Evolutionary conservation across 169 alveolate genomes (phyloP).

Genomic region (Eimeria necatrix): DNA sequence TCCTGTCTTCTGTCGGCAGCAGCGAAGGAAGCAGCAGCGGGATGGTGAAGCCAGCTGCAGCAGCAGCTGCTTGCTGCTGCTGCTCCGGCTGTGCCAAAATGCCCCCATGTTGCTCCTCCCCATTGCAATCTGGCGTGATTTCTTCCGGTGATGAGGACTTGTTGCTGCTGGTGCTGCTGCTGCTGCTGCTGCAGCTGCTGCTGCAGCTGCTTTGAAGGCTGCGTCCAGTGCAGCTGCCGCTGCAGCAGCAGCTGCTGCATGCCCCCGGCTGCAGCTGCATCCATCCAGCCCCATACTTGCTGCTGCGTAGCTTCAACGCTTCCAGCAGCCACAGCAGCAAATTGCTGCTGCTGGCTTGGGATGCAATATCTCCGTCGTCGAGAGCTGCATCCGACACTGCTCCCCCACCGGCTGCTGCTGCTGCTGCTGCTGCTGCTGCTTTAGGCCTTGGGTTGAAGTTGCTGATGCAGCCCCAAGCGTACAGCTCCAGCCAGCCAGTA

Average conservation of each 20-base stretch:
- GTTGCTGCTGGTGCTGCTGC: conserved; percentile 21
- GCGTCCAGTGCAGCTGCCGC: conserved; percentile 21
- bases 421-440: conserved; percentile 46
- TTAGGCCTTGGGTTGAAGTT: conserved; percentile 41
- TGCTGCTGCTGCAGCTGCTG: not conserved
- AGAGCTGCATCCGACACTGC: conserved; percentile 8
- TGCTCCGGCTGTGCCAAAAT: not conserved
- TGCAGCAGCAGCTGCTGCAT: conserved; percentile 61
- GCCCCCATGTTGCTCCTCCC: not conserved
- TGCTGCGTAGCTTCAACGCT: conserved; percentile 61
- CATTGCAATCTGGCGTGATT: not conserved
- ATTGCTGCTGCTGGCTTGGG: conserved; percentile 63
- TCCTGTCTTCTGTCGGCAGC: conserved; percentile 35
- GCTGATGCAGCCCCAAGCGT: conserved; percentile 78
- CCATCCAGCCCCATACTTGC: conserved; percentile 45
- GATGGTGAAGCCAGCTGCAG: not conserved
- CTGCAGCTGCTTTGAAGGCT: not conserved
- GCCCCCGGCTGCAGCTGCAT: conserved; percentile 46
- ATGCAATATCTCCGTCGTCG: conserved; percentile 5
- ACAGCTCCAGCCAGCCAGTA: conserved; percentile 77
- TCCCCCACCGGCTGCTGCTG: not conserved
- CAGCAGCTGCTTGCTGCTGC: conserved; percentile 12
- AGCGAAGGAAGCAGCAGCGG: conserved; percentile 7
- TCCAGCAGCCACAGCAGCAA: conserved; percentile 61
- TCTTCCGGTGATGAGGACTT: not conserved